These are phyloP conservation scores for Boletus semigastroideus DNA, from an alignment of 1,284 basidiomycete genomes.

Conservation along the genomic window DNA sequence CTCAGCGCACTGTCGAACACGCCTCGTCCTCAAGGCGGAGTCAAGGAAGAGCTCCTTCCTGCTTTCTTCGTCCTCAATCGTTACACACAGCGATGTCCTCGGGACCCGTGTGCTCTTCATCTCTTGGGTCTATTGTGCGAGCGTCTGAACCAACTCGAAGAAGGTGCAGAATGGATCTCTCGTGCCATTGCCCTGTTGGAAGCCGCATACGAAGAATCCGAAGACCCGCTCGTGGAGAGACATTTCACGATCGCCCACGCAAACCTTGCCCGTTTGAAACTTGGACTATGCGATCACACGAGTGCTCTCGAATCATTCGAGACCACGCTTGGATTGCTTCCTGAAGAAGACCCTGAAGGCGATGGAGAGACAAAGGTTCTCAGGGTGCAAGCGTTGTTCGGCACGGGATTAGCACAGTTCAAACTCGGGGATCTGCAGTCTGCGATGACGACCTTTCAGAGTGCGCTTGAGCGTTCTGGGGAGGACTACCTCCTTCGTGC, in stretches of 20 bases:
- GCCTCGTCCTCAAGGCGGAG: conserved; percentile 27
- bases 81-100: conserved; percentile 68
- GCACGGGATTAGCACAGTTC: conserved; percentile 71
- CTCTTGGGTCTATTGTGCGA: conserved; percentile 88
- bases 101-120: conserved; percentile 78
- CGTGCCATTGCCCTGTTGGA: conserved; percentile 78
- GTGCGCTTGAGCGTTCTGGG: conserved; percentile 56
- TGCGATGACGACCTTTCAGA: conserved; percentile 67
- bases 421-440: conserved; percentile 62
- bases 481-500: conserved; percentile 53
- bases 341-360: conserved; percentile 31
- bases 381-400: conserved; percentile 67
- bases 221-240: conserved; percentile 74
- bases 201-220: conserved; percentile 83
- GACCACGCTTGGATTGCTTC: conserved; percentile 71
- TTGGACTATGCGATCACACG: conserved; percentile 59
- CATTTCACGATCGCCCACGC: conserved; percentile 82
- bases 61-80: conserved; percentile 81
- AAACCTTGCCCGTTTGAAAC: conserved; percentile 78
- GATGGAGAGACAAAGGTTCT: conserved; percentile 39
- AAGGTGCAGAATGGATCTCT: conserved; percentile 59
- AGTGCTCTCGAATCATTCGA: conserved; percentile 72
- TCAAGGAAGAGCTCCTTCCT: conserved; percentile 56
- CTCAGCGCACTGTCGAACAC: conserved; percentile 48
- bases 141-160: conserved; percentile 69